Conservation (phyloP, 805 yeast species). For the Yarrowia sp. region DNA sequence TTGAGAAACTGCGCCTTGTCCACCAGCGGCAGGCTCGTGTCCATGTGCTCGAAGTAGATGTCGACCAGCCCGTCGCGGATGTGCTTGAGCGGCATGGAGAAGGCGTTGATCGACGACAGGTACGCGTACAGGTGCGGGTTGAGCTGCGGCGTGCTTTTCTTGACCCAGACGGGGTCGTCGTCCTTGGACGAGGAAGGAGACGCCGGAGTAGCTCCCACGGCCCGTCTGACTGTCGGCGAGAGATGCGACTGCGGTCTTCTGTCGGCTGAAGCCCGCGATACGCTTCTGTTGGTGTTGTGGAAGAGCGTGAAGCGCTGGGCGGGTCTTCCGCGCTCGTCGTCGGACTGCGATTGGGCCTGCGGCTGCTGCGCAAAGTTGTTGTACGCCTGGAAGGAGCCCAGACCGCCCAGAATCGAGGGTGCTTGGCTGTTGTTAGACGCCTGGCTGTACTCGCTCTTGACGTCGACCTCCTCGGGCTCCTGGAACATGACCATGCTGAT, state of each 20-base stretch:
- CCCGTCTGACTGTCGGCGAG: conserved; percentile 19
- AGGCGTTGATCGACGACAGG: conserved; percentile 42
- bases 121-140: conserved; percentile 39
- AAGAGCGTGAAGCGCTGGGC: conserved; percentile 14
- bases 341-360: neutral
- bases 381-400: conserved; percentile 10
- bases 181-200: neutral
- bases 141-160: conserved; percentile 37
- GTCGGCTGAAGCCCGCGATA: conserved; percentile 1
- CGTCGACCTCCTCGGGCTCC: conserved; percentile 25
- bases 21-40: conserved; percentile 45
- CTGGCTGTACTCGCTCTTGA: neutral
- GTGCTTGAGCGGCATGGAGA: conserved; percentile 40
- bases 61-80: conserved; percentile 41
- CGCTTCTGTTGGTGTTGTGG: neutral
- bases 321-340: conserved; percentile 3
- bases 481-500: conserved; percentile 17
- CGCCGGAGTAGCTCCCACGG: neutral
- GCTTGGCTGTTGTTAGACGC: too few relatives aligned
- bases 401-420: neutral
- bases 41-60: conserved; percentile 44
- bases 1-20: conserved; percentile 44
- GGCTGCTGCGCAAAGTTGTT: neutral
- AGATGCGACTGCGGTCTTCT: conserved; percentile 12
- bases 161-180: conserved; percentile 39